Evolutionary conservation across 768 basidiomycete species (phyloP).

Genomic region (Roridomyces roridus): DNA sequence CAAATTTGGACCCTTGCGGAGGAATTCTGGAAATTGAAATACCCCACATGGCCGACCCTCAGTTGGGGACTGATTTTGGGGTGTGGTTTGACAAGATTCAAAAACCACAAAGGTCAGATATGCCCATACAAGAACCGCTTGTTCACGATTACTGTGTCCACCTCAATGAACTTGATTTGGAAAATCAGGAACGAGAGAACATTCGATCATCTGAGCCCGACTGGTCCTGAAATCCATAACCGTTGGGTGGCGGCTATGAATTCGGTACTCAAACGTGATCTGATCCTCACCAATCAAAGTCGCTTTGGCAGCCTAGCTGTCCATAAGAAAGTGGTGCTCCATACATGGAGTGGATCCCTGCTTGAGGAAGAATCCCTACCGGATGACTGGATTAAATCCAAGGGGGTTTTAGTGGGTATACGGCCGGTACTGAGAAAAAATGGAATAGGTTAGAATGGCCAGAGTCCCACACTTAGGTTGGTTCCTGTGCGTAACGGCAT

Average conservation of each 20-base stretch:
- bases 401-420: conserved; percentile 28
- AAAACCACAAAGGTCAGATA: not conserved
- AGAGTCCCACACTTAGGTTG: conserved; percentile 15
- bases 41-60: not conserved
- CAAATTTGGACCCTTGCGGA: conserved; percentile 7
- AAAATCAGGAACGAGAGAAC: not conserved
- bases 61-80: not conserved
- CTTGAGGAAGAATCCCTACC: conserved; percentile 14
- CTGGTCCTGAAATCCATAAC: conserved; percentile 14
- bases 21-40: conserved; percentile 7
- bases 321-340: conserved; percentile 4
- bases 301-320: conserved; percentile 5
- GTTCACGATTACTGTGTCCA: not conserved
- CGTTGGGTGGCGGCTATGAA: conserved; percentile 10
- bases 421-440: conserved; percentile 2
- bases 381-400: conserved; percentile 13
- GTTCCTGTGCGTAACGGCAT: conserved; percentile 12
- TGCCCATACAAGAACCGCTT: not conserved
- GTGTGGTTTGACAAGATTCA: not conserved
- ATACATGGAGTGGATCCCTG: conserved; percentile 20
- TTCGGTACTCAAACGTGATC: not conserved
- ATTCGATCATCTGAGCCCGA: not conserved
- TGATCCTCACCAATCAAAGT: not conserved
- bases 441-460: conserved; percentile 1
- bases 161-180: conserved; percentile 9